Evolutionary conservation across 176 grass and related monocot genomes (phyloP), one percentile per base, ranked within the genome.

Genomic region (Oryza coarctata): DNA sequence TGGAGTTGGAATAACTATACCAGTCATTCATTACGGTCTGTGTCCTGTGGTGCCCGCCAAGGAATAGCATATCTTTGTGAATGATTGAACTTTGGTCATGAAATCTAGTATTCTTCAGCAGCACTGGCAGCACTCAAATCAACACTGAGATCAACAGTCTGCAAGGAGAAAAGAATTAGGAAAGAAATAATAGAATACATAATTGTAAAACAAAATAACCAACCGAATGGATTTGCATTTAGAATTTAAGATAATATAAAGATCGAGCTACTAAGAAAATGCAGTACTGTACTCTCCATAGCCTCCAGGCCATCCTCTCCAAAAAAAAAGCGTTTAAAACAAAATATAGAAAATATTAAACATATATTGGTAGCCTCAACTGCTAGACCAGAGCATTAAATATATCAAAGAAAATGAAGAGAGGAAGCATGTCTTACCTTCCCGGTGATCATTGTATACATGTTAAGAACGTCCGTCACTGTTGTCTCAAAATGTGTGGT

Each of bases 401-500:
- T 22, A 40, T 68, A 6, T 67, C 39, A 22, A 7, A 40, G 29
- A 28, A 68, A 79, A 88, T 71, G 64, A 45, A 45, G 3, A 3
- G 14, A 66, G 32, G 76, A 77, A 44, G 14, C 7, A 9, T 5
- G 27, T 61, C 82, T 67, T 97, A 90, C 91, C 89, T 97, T 97
- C 81, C 94, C 89, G 14, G 89, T 97, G 52, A 97, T 97, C 60
- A 86, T 23, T 80, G 79, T 92, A 80, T 97, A 97, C 91, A 97
- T 88, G 50, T 79, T 90, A 78, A 92, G 89, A 79, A 97, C 92
- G 77, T 94, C 94, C 38, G 82, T 77, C 18, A 97, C 92, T 65
- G 94, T 94, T 47, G 89, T 92, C 79, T 97, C 94, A 69, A 97
- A 97, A 71, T 97, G 92, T 9, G 92, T 94, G 33, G 94, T 94